Base-by-base conservation (phyloP, 2,329 filamentous ascomycete genomes). In the Aureobasidium lini region DNA sequence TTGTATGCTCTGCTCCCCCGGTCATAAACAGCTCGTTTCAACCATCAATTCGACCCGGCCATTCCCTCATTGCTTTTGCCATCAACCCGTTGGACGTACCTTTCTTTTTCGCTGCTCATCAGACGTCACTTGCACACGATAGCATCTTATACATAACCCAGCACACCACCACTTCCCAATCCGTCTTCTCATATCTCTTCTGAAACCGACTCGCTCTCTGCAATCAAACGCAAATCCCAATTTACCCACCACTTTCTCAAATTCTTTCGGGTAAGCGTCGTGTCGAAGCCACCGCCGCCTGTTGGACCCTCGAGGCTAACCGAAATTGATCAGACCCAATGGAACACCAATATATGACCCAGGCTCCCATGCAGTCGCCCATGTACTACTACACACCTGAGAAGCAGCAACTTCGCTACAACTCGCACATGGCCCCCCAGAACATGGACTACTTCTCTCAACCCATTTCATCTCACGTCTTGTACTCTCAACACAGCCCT, bases 311-410 rank as follows among this genome's bases (percentile, higher is more conserved):
- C 42, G 34, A 48, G 54, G 43, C 54, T 57, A 57, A 57, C 54
- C 54, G 54, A 57, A 57, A 57, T 57, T 57, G 54, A 29, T n/a
- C 54, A 57, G 54, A 37, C 43, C 54, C 60, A 59, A 73, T 73
- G 71, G 70, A 72, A 56, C 70, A 71, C 66, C 61, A 61, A 63
- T 57, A 61, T 54, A 62, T 64, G 62, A 60, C 70, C 71, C 69
- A 69, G 58, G 68, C 68, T 37, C 68, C 89, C 80, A 84, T 81
- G 62, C 87, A 89, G 76, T 83, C 86, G 65, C 79, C 88, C 61
- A 95, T 91, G 80, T 92, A 89, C 82, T 94, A 92, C 81, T 95
- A 93, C 79, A 87, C 84, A 69, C 85, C 88, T 65, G 89, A 94
- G 67, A 49, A 59, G 46, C 56, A 59, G 39, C 56, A 49, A 36